Base-by-base conservation (phyloP, 1,284 basidiomycete genomes). In the Heterobasidion irregulare region DNA sequence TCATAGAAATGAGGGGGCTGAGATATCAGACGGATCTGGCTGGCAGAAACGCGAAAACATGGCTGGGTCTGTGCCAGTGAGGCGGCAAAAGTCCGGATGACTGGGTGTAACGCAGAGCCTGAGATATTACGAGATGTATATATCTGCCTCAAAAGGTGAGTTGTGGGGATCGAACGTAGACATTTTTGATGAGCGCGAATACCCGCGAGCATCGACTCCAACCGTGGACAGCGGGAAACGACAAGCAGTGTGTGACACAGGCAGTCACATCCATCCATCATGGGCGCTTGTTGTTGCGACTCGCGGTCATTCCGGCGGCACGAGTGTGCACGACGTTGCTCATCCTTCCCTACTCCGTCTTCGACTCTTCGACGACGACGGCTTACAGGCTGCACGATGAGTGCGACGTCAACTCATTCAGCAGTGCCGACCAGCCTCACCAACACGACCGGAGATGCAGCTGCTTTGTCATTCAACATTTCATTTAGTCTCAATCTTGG, bases 1-100 rank as follows among this genome's bases (percentile, higher is more conserved):
- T 67, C 55, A 55, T 76, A 69, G 56, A 79, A 78, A n/a, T 68
- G 57, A 9, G 58, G 43, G 0, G 77, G 76, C 8, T 65, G 58
- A 41, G 64, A 62, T 55, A 78, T 64, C 0, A 79, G 67, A 38
- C 66, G 65, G 8, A 78, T 58, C 34, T 66, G 64, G 8, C 62
- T 59, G 2, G 75, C 64, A 26, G 62, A 57, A 53, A 77, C 56
- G 0, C 63, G 50, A 46, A 74, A 70, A 59, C 71, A 71, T 56
- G 77, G 76, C 55, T 73, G 71, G 19, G 64, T 65, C 45, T 67
- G 62, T 7, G 65, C 64, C 33, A 72, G 64, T 6, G 56, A 51
- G 32, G 53, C 53, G 8, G 63, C 60, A 48, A 62, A 59, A n/a
- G 50, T 48, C 12, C 57, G 56, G 19, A 64, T 56, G 19, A 32